Percentiles rank a stretch among this genome's conserved stretches.
Evolutionary conservation across 768 basidiomycete species (phyloP).

Genomic region (Dioszegia crocea): DNA sequence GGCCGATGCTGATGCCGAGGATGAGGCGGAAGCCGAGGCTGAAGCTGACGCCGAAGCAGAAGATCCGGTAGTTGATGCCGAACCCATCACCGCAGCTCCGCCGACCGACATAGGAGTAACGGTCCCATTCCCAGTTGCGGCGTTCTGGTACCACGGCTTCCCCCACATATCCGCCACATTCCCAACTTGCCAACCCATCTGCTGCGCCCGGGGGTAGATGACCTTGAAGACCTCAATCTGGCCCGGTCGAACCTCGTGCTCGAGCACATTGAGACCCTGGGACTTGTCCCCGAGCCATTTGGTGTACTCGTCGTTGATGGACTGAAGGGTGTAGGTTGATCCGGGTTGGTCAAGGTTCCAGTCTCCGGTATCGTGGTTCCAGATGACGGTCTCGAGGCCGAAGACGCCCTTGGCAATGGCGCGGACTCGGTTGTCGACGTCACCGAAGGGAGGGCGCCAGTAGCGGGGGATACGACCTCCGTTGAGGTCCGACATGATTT

Average conservation of each 20-base stretch:
- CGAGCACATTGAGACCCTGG: conserved; percentile 75
- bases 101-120: conserved; percentile 29
- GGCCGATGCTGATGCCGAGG: conserved; percentile 7
- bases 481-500: conserved; percentile 72
- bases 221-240: conserved; percentile 65
- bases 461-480: conserved; percentile 68
- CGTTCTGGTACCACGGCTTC: conserved; percentile 49
- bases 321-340: conserved; percentile 54
- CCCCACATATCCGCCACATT: conserved; percentile 45
- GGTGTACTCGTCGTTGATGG: conserved; percentile 54
- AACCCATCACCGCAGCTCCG: not conserved
- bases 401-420: conserved; percentile 85
- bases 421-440: conserved; percentile 74
- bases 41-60: conserved; percentile 19
- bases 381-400: conserved; percentile 75
- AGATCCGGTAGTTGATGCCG: conserved; percentile 1
- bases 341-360: conserved; percentile 59
- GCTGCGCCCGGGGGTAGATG: conserved; percentile 39
- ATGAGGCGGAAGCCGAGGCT: conserved; percentile 5
- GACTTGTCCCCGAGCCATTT: conserved; percentile 61
- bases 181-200: conserved; percentile 66
- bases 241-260: conserved; percentile 69
- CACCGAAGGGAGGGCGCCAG: conserved; percentile 57
- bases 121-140: conserved; percentile 25
- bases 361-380: conserved; percentile 74